Conservation (phyloP, 2,329 filamentous ascomycete species). For the Ophiobolus disseminans region DNA sequence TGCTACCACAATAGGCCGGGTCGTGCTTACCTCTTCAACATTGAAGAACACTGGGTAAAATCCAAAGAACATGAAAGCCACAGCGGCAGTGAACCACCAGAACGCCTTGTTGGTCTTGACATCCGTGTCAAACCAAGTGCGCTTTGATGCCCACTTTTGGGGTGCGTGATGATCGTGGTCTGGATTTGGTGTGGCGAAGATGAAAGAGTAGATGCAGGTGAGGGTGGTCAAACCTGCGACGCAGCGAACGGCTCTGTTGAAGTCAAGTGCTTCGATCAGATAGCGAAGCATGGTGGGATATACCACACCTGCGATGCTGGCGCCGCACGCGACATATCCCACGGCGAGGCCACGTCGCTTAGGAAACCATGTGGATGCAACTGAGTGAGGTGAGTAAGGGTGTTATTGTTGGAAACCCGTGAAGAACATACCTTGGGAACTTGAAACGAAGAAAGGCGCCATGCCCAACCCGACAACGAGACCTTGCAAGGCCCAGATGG, state of each 20-base stretch:
- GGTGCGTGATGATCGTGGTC: conserved; percentile 48
- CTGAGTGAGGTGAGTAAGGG: conserved; percentile 34
- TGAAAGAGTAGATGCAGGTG: conserved; percentile 52
- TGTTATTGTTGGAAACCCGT: too few species aligned
- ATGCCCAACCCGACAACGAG: conserved; percentile 57
- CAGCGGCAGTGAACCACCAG: conserved; percentile 53
- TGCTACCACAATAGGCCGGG: neutral
- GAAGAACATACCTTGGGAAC: conserved; percentile 55
- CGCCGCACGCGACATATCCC: conserved; percentile 59
- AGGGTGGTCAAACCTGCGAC: conserved; percentile 52
- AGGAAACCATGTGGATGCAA: conserved; percentile 59
- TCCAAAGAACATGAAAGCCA: conserved; percentile 59
- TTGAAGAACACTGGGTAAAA: conserved; percentile 63
- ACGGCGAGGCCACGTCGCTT: conserved; percentile 56
- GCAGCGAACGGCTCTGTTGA: conserved; percentile 54
- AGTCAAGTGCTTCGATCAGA: conserved; percentile 52
- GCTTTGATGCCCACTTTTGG: conserved; percentile 47
- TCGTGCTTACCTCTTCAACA: conserved; percentile 54
- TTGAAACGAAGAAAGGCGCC: conserved; percentile 61
- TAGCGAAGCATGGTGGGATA: conserved; percentile 58
- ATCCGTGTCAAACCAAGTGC: conserved; percentile 54
- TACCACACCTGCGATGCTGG: conserved; percentile 55
- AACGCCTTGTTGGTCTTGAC: conserved; percentile 55
- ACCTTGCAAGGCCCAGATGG: conserved; percentile 58
- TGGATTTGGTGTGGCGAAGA: conserved; percentile 55